Base-by-base conservation (phyloP, 2,329 filamentous ascomycete species). In the Microcyclospora tardicrescens region DNA sequence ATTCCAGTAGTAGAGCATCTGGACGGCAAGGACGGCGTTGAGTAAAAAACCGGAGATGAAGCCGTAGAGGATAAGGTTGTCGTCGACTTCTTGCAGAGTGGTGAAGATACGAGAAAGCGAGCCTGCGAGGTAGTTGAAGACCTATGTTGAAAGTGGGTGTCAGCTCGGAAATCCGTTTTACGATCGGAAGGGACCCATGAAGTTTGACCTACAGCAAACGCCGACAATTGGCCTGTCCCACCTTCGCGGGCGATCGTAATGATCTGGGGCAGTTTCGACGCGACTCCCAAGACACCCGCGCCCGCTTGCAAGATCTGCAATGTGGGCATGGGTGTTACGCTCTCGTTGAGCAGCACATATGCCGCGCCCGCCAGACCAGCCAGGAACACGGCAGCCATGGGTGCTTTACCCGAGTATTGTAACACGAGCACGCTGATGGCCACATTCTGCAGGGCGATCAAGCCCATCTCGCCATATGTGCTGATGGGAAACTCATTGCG, bases 1-100 rank as follows among this genome's bases (percentile, higher is more conserved):
- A 55, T 95, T 94, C 91, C 91, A 98, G 70, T 96, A 96, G 65
- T 87, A 93, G 19, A 93, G 58, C 81, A 98, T 91, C 68, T 98
- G 91, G 30, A 72, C 64, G 11, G 87, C 87, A 41, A 98, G 71
- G 40, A 98, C 73, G 41, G 79, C 70, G 63, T 98, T 98, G 52
- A 98, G 75, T n/a, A 70, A 65, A 60, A 95, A 95, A 19, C 86
- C 91, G 6, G 86, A 84, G 39, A 96, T 66, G 69, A 93, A 96
- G 36, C 87, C 83, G 65, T 93, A 96, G 16, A 98, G 73, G 54
- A 98, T 96, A 42, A 96, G 72, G 64, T 87, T 87, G 63, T 98
- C 91, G 60, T 93, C 83, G 43, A 98, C 91, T 68, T 98, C 91
- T 58, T 96, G 87, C 41, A 98, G 69, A 8, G 93, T 98, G 27